Conservation (phyloP, 805 yeast genomes). For the Metschnikowia aberdeeniae region DNA sequence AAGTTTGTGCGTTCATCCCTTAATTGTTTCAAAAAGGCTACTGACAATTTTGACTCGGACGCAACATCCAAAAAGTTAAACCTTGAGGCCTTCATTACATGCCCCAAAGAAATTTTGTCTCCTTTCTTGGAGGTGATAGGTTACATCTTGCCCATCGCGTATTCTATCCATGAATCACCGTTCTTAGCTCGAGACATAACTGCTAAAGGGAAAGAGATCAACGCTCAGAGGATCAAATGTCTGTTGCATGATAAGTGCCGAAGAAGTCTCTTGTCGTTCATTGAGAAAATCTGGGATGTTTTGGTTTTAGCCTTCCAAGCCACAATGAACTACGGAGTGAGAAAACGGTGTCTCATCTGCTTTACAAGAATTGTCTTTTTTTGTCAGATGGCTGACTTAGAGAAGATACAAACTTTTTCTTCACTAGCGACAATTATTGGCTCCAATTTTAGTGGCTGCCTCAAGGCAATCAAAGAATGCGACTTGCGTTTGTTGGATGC, state of each 20-base stretch:
- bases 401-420: slow-evolving; percentile 29
- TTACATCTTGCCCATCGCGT: slow-evolving; percentile 51
- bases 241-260: slow-evolving; percentile 20
- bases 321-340: slow-evolving; percentile 61
- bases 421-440: slow-evolving; percentile 49
- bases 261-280: slow-evolving; percentile 30
- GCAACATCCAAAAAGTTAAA: slow-evolving; percentile 28
- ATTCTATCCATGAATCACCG: slow-evolving; percentile 28
- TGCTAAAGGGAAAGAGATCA: slow-evolving; percentile 24
- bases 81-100: slow-evolving; percentile 68
- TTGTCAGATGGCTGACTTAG: slow-evolving; percentile 27
- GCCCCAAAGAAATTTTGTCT: slow-evolving; percentile 62
- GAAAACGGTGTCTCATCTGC: slow-evolving; percentile 53
- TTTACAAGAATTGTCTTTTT: slow-evolving; percentile 50
- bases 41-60: background rate
- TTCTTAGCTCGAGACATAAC: slow-evolving; percentile 21
- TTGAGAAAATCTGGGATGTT: slow-evolving; percentile 46
- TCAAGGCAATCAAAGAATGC: slow-evolving; percentile 12
- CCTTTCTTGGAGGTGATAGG: slow-evolving; percentile 54
- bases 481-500: background rate
- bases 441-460: slow-evolving; percentile 57
- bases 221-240: slow-evolving; percentile 29
- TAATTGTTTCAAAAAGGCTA: slow-evolving; percentile 43
- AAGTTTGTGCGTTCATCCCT: slow-evolving; percentile 47
- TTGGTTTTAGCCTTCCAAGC: slow-evolving; percentile 66